These are phyloP conservation scores for Populus trichocarpa DNA, from an alignment of 441 rosid species.

Conservation along the genomic window DNA sequence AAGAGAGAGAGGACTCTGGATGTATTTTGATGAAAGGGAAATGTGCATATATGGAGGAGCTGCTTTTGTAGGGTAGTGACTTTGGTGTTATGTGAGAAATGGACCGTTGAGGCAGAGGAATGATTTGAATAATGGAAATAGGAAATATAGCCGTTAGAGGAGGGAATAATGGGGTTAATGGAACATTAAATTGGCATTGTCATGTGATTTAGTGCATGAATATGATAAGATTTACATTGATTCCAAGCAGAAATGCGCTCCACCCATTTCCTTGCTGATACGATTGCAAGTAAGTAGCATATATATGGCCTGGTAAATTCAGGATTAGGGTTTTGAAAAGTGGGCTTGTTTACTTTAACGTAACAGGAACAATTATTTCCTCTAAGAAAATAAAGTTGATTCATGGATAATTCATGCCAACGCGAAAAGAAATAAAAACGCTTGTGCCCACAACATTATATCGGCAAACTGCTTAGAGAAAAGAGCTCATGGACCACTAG, in stretches of 20 bases:
- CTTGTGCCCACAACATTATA: not conserved
- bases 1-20: not conserved
- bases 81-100: slow-evolving; percentile 24
- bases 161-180: not conserved
- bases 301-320: not conserved
- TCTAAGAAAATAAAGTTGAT: not conserved
- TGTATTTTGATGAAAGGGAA: not conserved
- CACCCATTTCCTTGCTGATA: not conserved
- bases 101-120: slow-evolving; percentile 56
- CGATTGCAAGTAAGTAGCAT: not conserved
- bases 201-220: slow-evolving; percentile 21
- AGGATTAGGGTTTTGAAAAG: too few relatives aligned
- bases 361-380: not conserved
- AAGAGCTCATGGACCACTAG: not conserved
- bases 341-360: too few relatives aligned
- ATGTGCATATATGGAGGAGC: not conserved
- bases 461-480: not conserved
- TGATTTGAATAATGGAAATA: slow-evolving; percentile 18
- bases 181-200: slow-evolving; percentile 1
- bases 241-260: not conserved
- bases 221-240: not conserved
- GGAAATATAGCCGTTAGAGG: slow-evolving; percentile 35
- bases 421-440: not conserved
- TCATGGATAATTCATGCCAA: not conserved
- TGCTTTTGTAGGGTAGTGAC: slow-evolving; percentile 6